Percentiles rank a stretch among this genome's conserved stretches.
Conservation (phyloP, 164 flowering plant species). For the Magnolia sinica region DNA sequence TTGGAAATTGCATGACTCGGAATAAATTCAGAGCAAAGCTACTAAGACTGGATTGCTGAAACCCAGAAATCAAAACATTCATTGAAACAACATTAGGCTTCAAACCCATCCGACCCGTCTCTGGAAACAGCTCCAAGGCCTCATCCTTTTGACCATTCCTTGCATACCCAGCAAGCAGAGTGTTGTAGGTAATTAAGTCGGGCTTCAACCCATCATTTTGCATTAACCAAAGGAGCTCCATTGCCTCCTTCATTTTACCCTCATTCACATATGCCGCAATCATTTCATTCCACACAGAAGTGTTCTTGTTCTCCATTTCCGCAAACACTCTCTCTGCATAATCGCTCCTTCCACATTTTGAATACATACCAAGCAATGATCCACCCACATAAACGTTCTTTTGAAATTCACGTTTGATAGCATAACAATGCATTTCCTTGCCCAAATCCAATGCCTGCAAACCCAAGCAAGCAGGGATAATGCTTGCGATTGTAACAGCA, state of each 20-base stretch:
- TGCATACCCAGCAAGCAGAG: slow-evolving; percentile 38
- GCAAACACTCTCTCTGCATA: slow-evolving; percentile 33
- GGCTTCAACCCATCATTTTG: slow-evolving; percentile 31
- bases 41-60: slow-evolving; percentile 43
- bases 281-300: slow-evolving; percentile 50
- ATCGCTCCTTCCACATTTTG: slow-evolving; percentile 36
- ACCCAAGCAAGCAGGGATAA: slow-evolving; percentile 44
- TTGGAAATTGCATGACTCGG: slow-evolving; percentile 31
- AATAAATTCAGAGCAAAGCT: slow-evolving; percentile 41
- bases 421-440: slow-evolving; percentile 33
- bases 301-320: slow-evolving; percentile 25
- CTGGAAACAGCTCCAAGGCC: slow-evolving; percentile 32
- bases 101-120: slow-evolving; percentile 35
- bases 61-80: slow-evolving; percentile 43
- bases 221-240: slow-evolving; percentile 28
- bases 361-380: slow-evolving; percentile 45
- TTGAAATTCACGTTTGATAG: slow-evolving; percentile 24
- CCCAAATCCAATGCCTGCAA: slow-evolving; percentile 33
- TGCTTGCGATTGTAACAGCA: slow-evolving; percentile 36
- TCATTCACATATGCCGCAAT: slow-evolving; percentile 36
- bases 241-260: slow-evolving; percentile 31
- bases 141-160: slow-evolving; percentile 35
- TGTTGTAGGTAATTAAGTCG: slow-evolving; percentile 44
- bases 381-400: slow-evolving; percentile 35
- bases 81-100: slow-evolving; percentile 39